These are phyloP conservation scores for Lentinula guzmanii DNA, from an alignment of 768 basidiomycete genomes.

Conservation along the genomic window DNA sequence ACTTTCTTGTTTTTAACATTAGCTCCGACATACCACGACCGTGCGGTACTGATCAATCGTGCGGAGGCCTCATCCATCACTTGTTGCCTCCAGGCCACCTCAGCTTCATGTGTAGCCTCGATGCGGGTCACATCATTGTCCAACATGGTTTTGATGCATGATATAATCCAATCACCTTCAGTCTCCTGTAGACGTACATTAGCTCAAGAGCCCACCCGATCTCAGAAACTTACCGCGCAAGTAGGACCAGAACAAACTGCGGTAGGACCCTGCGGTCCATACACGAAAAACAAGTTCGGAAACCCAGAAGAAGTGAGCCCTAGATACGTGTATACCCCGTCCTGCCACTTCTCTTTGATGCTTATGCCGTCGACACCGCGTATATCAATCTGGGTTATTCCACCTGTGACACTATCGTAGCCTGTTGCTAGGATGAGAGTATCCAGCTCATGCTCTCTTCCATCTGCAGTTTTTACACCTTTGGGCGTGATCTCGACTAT, in stretches of 20 bases:
- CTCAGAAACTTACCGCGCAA: not conserved
- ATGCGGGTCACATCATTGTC: slow-evolving; percentile 1
- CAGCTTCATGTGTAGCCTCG: slow-evolving; percentile 7
- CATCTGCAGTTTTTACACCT: slow-evolving; percentile 16
- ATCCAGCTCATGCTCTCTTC: slow-evolving; percentile 16
- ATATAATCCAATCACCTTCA: slow-evolving; percentile 14
- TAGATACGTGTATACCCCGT: slow-evolving; percentile 17
- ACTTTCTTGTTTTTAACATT: slow-evolving; percentile 20
- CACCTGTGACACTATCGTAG: slow-evolving; percentile 19
- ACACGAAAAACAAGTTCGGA: slow-evolving; percentile 20
- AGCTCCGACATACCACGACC: slow-evolving; percentile 21
- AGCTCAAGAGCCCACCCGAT: not conserved
- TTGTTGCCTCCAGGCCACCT: slow-evolving; percentile 2
- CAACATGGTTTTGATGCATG: slow-evolving; percentile 9
- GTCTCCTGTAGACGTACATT: slow-evolving; percentile 8
- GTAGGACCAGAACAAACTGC: slow-evolving; percentile 10
- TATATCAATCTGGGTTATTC: slow-evolving; percentile 19
- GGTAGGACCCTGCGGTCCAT: slow-evolving; percentile 17
- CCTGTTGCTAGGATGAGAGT: slow-evolving; percentile 18
- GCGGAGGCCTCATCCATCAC: slow-evolving; percentile 3
- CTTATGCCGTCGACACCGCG: slow-evolving; percentile 12
- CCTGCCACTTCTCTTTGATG: slow-evolving; percentile 19
- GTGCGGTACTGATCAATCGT: slow-evolving; percentile 9
- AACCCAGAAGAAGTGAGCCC: slow-evolving; percentile 16
- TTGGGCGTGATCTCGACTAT: slow-evolving; percentile 16